Base-by-base conservation (phyloP, 805 yeast species). In the Dipodascopsis tothii region DNA sequence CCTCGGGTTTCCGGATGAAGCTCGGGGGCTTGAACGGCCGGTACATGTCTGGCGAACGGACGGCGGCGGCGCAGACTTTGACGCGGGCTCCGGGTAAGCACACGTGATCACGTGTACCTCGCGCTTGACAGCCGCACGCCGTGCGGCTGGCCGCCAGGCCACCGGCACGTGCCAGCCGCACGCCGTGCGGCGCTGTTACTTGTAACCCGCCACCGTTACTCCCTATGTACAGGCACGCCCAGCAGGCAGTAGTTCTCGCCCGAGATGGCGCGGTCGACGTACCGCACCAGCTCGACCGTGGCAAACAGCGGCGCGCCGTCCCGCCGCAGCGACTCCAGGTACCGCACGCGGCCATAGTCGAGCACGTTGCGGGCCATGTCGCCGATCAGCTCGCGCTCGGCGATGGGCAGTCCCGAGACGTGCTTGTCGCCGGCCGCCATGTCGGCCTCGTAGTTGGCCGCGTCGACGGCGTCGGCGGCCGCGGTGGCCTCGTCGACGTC, bases 321-420 rank as follows among this genome's bases (percentile, higher is more conserved):
- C 0, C 72, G 73, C 0, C 72, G 73, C 0, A 54, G 42, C 11
- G 56, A 44, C 22, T 46, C 51, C 53, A 84, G 54, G 0, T 81
- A 78, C 45, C 58, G 56, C 2, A 69, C 67, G 46, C 96, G 68
- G 17, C 87, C 78, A 49, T 81, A 80, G 56, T 87, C 96, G 2
- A 87, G 69, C 11, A 85, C 60, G 37, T 87, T 63, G 53, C 96
- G 70, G 2, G 88, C 88, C 52, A 67, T 66, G 19, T 75, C 62
- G 0, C 96, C 96, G 27, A 82, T 46, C 22, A 51, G 45, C 53
- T 75, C 79, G 51, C 92, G 70, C 52, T 80, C 72, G 3, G 60
- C 57, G 3, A 67, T 56, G 17, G 66, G 56, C 21, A 79, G 55
- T 3, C 72, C 73, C 2, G 77, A 69, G 22, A 65, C 63, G 54